A percentile compares a stretch with the other conserved stretches of the same genome.
Evolutionary conservation across 2,329 filamentous ascomycete species (phyloP).

Genomic region (Aspergillus melleus): DNA sequence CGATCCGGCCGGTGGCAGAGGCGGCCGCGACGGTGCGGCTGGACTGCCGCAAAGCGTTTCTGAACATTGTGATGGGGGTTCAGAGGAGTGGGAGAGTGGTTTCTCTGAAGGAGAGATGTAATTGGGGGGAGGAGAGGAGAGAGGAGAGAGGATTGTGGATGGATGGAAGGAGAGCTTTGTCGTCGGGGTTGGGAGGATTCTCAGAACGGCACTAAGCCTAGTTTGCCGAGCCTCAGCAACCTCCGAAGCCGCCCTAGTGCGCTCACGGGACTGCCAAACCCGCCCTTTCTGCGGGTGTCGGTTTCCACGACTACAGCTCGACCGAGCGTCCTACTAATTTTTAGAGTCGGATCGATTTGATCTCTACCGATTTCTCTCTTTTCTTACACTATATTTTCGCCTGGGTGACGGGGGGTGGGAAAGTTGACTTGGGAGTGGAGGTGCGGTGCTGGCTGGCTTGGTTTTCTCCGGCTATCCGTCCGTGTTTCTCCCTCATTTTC

Average conservation of each 20-base stretch:
- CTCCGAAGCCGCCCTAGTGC: slow-evolving; percentile 43
- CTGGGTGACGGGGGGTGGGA: background rate
- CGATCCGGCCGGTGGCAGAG: slow-evolving; percentile 87
- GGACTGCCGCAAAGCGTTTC: slow-evolving; percentile 96
- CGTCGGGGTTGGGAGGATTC: slow-evolving; percentile 41
- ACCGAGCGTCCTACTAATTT: background rate
- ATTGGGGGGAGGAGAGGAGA: slow-evolving; percentile 41
- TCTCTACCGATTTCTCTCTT: background rate
- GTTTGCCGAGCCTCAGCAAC: slow-evolving; percentile 38
- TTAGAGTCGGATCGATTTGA: background rate
- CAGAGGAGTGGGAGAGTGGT: slow-evolving; percentile 45
- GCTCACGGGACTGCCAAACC: slow-evolving; percentile 8
- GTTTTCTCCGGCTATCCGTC: slow-evolving; percentile 11
- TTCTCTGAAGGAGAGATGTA: slow-evolving; percentile 44
- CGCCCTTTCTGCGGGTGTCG: background rate
- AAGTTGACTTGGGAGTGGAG: slow-evolving; percentile 3
- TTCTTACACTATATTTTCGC: background rate
- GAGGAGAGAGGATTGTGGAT: slow-evolving; percentile 45
- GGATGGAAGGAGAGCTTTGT: slow-evolving; percentile 45
- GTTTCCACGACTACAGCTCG: background rate
- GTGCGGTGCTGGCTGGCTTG: slow-evolving; percentile 7
- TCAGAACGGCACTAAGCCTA: slow-evolving; percentile 42
- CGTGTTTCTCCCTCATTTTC: background rate
- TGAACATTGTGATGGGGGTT: slow-evolving; percentile 74
- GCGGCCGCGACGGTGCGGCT: slow-evolving; percentile 91